Evolutionary conservation across 1,284 basidiomycete genomes (phyloP).

Genomic region (Phaffia rhodozyma): DNA sequence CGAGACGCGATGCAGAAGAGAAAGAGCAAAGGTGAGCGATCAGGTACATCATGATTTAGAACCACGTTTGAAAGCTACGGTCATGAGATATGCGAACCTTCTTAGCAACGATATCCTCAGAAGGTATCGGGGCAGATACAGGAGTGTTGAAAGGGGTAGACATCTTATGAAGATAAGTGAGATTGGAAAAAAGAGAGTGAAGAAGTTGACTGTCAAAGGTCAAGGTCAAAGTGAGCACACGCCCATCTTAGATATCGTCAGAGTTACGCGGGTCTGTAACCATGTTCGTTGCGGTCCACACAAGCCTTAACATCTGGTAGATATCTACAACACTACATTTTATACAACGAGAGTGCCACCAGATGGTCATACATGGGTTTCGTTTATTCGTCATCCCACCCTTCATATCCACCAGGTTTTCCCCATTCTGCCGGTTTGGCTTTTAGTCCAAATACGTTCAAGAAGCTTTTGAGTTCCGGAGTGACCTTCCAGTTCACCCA

Average conservation of each 20-base stretch:
- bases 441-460: neutral
- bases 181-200: neutral
- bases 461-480: slow-evolving; percentile 20
- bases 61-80: neutral
- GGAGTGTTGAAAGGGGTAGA: neutral
- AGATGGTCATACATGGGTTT: neutral
- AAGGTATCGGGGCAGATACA: slow-evolving; percentile 40
- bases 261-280: too few species aligned
- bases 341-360: too few species aligned
- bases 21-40: too few species aligned
- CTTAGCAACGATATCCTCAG: slow-evolving; percentile 72
- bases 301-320: too few species aligned
- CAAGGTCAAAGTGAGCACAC: too few species aligned
- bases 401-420: slow-evolving; percentile 3
- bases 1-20: neutral
- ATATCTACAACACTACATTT: too few species aligned
- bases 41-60: neutral
- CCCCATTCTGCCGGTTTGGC: slow-evolving; percentile 5
- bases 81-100: slow-evolving; percentile 47
- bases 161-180: neutral
- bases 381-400: neutral
- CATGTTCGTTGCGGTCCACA: too few species aligned
- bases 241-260: too few species aligned
- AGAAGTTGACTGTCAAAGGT: neutral
- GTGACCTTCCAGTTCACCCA: slow-evolving; percentile 19